Evolutionary conservation across 2,329 filamentous ascomycete species (phyloP).

Genomic region (Graphilbum sp.): DNA sequence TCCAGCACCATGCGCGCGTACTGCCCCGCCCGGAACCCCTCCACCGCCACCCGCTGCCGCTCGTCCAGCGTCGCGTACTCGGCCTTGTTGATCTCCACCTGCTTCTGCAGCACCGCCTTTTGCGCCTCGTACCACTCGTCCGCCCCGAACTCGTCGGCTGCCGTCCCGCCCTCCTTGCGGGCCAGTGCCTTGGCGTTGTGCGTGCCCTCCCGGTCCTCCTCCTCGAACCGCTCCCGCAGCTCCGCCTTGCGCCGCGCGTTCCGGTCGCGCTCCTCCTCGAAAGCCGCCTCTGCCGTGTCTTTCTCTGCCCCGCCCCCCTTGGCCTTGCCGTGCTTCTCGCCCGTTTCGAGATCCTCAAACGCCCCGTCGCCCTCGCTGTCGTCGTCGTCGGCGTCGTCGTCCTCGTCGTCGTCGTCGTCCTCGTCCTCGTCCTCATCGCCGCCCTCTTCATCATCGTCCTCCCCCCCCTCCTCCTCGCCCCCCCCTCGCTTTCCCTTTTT

Average conservation of each 20-base stretch:
- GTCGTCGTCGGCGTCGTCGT: constrained; percentile 20
- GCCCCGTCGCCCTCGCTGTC: constrained; percentile 57
- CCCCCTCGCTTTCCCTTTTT: constrained; percentile 35
- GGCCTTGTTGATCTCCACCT: constrained; percentile 88
- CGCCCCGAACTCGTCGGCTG: constrained; percentile 71
- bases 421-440: constrained; percentile 54
- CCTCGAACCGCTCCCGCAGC: constrained; percentile 83
- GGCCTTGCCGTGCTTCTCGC: constrained; percentile 36
- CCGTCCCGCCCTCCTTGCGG: constrained; percentile 43
- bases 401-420: constrained; percentile 38
- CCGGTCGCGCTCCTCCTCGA: constrained; percentile 80
- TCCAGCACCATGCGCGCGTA: constrained; percentile 87
- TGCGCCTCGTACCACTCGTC: constrained; percentile 98
- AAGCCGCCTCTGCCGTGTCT: constrained; percentile 26
- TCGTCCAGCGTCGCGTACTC: constrained; percentile 85
- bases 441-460: constrained; percentile 34
- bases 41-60: constrained; percentile 63
- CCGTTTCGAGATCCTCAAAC: constrained; percentile 75
- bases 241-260: constrained; percentile 92
- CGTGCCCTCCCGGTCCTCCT: constrained; percentile 94
- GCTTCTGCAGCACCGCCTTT: constrained; percentile 87
- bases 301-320: constrained; percentile 18
- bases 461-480: constrained; percentile 32
- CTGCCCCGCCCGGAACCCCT: constrained; percentile 81
- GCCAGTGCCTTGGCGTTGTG: constrained; percentile 75